A percentile compares a stretch with the other conserved stretches of the same genome.
These are phyloP conservation scores for Cercophora samala DNA, from an alignment of 495 filamentous ascomycete species.

Conservation along the genomic window DNA sequence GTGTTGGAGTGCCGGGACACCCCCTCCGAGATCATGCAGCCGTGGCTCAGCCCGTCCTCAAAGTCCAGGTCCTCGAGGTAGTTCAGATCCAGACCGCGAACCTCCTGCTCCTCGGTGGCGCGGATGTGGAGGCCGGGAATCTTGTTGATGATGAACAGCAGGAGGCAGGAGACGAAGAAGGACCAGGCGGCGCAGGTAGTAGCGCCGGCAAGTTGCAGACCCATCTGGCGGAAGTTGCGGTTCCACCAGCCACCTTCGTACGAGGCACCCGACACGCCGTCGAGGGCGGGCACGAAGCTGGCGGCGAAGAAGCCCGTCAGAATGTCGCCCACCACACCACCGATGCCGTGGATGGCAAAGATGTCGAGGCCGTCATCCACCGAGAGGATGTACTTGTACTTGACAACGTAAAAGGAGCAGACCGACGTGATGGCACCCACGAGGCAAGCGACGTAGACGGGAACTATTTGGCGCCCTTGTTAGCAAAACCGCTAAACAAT, in stretches of 20 bases:
- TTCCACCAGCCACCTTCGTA: slow-evolving; percentile 48
- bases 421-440: slow-evolving; percentile 77
- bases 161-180: slow-evolving; percentile 70
- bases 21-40: slow-evolving; percentile 10
- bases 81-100: slow-evolving; percentile 73
- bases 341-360: slow-evolving; percentile 75
- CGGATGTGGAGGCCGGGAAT: slow-evolving; percentile 72
- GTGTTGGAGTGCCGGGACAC: background rate
- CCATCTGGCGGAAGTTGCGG: slow-evolving; percentile 68
- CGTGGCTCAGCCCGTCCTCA: slow-evolving; percentile 1
- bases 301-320: slow-evolving; percentile 77
- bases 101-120: slow-evolving; percentile 67
- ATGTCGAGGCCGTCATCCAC: slow-evolving; percentile 79
- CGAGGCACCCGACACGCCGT: slow-evolving; percentile 59
- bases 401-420: slow-evolving; percentile 83
- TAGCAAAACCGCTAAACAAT: too few relatives aligned
- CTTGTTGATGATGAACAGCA: slow-evolving; percentile 74
- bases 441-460: slow-evolving; percentile 76
- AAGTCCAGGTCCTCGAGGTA: slow-evolving; percentile 51
- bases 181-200: slow-evolving; percentile 72
- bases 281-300: slow-evolving; percentile 55
- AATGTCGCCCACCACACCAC: slow-evolving; percentile 72
- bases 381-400: slow-evolving; percentile 73
- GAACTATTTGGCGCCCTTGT: slow-evolving; percentile 54
- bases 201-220: slow-evolving; percentile 74